phyloP scores from a whole-genome alignment of 2,329 filamentous ascomycete species.

The Chaetomium olivaceum region DNA sequence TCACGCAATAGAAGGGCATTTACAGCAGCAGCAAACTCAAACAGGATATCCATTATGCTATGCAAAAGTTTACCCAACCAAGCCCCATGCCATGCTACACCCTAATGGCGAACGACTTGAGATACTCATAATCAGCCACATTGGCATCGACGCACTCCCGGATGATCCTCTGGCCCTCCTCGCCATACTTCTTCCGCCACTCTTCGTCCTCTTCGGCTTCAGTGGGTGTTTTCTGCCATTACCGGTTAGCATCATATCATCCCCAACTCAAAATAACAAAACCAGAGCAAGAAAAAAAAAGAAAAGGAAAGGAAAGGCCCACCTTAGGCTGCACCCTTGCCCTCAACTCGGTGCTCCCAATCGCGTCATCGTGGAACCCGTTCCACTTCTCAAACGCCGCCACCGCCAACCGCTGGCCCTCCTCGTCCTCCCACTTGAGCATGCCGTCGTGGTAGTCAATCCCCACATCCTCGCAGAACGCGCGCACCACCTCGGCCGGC shows the following conservation, averaged over 20 bases:
- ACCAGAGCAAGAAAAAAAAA: constrained; percentile 9
- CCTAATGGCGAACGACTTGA: constrained; percentile 74
- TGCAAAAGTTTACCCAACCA: not conserved
- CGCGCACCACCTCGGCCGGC: constrained; percentile 71
- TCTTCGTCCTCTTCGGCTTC: constrained; percentile 67
- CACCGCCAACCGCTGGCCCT: constrained; percentile 67
- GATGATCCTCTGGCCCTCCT: constrained; percentile 69
- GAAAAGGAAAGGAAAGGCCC: constrained; percentile 34
- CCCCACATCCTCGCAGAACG: constrained; percentile 80
- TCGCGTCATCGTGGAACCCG: constrained; percentile 94
- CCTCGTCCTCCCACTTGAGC: constrained; percentile 84
- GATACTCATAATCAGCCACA: constrained; percentile 73
- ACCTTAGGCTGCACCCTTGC: constrained; percentile 65
- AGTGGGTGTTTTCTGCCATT: constrained; percentile 59
- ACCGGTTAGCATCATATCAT: not conserved
- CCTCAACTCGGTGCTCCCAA: constrained; percentile 75
- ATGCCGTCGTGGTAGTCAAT: constrained; percentile 75
- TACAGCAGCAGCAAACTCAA: not conserved
- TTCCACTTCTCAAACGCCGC: constrained; percentile 93
- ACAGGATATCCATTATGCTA: not conserved
- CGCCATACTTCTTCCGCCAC: constrained; percentile 74
- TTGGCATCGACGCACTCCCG: constrained; percentile 71
- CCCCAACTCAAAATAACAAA: not conserved
- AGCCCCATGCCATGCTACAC: constrained; percentile 43
- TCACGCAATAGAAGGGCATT: constrained; percentile 12